Base-by-base conservation (phyloP, 352 stramenopile species). In the Lagenidium sp. region DNA sequence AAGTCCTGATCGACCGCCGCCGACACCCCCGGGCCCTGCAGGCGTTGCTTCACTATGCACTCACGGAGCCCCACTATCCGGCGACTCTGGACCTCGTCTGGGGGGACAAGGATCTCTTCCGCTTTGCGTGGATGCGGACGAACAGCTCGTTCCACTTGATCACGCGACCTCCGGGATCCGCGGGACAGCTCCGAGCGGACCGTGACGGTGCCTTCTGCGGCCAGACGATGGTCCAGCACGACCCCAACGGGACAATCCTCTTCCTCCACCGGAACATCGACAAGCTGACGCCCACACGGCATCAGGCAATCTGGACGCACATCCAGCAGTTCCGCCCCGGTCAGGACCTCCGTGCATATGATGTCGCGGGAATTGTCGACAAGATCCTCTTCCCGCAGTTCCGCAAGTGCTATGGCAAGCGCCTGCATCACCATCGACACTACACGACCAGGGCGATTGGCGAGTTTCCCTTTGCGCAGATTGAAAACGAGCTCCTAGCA, bases 81-180 rank as follows among this genome's bases (percentile, higher is more conserved):
- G 71, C 85, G 37, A 40, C 53, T 3, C 40, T 87, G 26, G 50
- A 57, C 3, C 60, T 90, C 1, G 62, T 75, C 5, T 87, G 72
- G 72, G 78, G 78, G 6, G 78, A 90, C 53, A 90, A 90, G 41
- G 50, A 58, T 18, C 39, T 66, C 24, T 90, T 87, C 44, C 72
- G 78, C 10, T 74, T 90, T 26, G 57, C 57, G 24, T 66, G 57
- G 57, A 48, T 62, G 35, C 62, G 59, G 35, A 59, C 47, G n/a
- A 28, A 60, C 12, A 55, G 44, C 20, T 41, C 47, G 21, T 66
- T 66, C 47, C 32, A 58, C 39, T 52, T 66, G 41, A 66, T 66
- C 42, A 12, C 8, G 23, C 20, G 24, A 18, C 50, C 44, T 6
- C 24, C 50, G 1, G 50, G 50, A n/a, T 4, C 43, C 19, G 44